Evolutionary conservation across 257 asterid genomes (phyloP).

Genomic region (Pogostemon cablin): DNA sequence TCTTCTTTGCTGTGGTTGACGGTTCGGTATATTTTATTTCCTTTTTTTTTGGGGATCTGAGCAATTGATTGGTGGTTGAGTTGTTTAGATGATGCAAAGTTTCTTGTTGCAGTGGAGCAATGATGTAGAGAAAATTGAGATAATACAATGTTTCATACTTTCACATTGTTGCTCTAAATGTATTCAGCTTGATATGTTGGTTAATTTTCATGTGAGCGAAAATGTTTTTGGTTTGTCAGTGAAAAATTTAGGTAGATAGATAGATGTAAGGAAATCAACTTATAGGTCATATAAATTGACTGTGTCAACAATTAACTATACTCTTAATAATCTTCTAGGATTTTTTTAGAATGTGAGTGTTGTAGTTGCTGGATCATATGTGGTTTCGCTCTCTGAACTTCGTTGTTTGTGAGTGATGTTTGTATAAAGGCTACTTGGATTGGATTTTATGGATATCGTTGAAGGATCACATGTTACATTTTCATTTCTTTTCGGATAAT

Average conservation of each 20-base stretch:
- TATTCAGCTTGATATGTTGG: neutral
- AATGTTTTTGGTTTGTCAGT: neutral
- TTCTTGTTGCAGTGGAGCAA: neutral
- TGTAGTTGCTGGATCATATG: neutral
- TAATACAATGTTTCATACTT: neutral
- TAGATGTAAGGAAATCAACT: neutral
- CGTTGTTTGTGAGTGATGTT: conserved; percentile 2
- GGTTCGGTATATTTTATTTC: neutral
- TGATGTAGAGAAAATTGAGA: neutral
- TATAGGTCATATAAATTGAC: neutral
- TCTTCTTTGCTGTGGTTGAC: neutral
- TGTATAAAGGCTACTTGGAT: neutral
- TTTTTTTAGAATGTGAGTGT: neutral
- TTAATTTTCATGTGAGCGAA: neutral
- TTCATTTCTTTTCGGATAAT: neutral
- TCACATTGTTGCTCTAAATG: neutral
- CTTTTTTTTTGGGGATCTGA: neutral
- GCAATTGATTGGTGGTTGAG: conserved; percentile 5
- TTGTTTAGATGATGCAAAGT: neutral
- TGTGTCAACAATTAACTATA: neutral
- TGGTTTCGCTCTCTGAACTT: neutral
- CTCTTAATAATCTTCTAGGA: neutral
- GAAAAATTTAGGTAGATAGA: neutral
- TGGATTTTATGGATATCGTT: conserved; percentile 4
- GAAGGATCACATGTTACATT: neutral